These are phyloP conservation scores for Xanthoparmelia taractica DNA, from an alignment of 495 filamentous ascomycete species.

Conservation along the genomic window DNA sequence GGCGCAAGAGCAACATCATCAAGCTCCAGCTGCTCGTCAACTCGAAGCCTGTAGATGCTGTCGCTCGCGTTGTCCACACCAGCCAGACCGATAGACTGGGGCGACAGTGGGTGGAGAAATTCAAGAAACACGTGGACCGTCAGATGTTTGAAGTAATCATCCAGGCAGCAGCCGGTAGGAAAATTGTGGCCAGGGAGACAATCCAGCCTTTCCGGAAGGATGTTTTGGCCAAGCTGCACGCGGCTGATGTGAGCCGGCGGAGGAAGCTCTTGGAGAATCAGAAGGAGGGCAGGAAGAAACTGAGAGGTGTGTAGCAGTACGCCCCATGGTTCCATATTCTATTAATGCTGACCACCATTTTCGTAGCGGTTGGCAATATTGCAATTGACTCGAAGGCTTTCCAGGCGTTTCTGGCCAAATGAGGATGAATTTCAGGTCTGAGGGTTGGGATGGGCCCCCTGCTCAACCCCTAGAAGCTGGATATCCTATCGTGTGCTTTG, in stretches of 20 bases:
- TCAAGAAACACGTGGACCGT: conserved; percentile 91
- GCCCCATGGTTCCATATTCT: not conserved
- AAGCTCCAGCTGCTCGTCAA: conserved; percentile 94
- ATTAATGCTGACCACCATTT: conserved; percentile 9
- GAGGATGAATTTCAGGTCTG: not conserved
- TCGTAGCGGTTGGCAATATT: conserved; percentile 59
- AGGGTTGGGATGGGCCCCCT: not conserved
- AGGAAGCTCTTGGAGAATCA: conserved; percentile 92
- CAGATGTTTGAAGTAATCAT: conserved; percentile 97
- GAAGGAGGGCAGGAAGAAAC: conserved; percentile 87
- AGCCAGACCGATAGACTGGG: conserved; percentile 72
- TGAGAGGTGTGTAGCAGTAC: conserved; percentile 40
- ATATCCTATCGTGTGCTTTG: not conserved
- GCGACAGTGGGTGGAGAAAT: conserved; percentile 84
- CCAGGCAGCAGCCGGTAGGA: conserved; percentile 77
- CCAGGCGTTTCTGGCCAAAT: conserved; percentile 76
- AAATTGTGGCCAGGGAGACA: conserved; percentile 84
- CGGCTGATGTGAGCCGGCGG: conserved; percentile 72
- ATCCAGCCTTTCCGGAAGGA: conserved; percentile 97
- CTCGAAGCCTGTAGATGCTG: conserved; percentile 84
- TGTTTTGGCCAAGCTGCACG: conserved; percentile 86
- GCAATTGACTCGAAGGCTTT: conserved; percentile 91
- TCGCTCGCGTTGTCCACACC: conserved; percentile 78
- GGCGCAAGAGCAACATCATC: conserved; percentile 67
- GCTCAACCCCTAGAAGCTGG: not conserved